Evolutionary conservation across 352 stramenopile genomes (phyloP).

Genomic region (Phytophthora pinifolia): DNA sequence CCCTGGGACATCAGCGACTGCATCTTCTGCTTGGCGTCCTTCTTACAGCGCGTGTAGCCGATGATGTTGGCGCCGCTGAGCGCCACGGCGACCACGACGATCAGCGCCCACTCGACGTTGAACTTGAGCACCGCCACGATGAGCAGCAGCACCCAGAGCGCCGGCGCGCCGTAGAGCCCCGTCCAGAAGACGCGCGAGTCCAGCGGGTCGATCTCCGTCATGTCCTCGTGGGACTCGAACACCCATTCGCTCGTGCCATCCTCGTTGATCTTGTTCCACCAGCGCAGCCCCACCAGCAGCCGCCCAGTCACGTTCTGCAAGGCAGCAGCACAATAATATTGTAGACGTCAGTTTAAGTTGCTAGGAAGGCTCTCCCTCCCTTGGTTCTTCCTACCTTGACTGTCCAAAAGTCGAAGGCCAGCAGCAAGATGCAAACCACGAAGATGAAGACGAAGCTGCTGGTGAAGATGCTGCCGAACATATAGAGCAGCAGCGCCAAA

Average conservation of each 20-base stretch:
- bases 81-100: conserved; percentile 91
- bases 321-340: background rate
- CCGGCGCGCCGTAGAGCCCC: conserved; percentile 93
- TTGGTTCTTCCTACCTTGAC: too few relatives aligned
- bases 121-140: conserved; percentile 93
- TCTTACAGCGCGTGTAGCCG: conserved; percentile 97
- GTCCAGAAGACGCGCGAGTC: conserved; percentile 96
- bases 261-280: conserved; percentile 98
- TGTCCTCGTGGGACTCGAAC: conserved; percentile 94
- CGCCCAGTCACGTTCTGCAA: conserved; percentile 84
- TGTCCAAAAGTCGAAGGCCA: conserved; percentile 98
- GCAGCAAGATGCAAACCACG: conserved; percentile 95
- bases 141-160: conserved; percentile 91
- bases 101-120: conserved; percentile 94
- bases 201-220: conserved; percentile 87
- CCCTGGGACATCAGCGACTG: conserved; percentile 78
- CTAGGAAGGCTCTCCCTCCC: too few relatives aligned
- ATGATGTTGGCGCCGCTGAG: conserved; percentile 96
- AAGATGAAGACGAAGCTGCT: conserved; percentile 96
- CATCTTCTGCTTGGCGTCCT: conserved; percentile 87
- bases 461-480: conserved; percentile 92
- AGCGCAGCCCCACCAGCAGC: conserved; percentile 94
- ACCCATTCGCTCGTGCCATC: conserved; percentile 96
- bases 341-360: conserved; percentile 42
- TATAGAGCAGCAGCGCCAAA: conserved; percentile 92